These are phyloP conservation scores for Agastache rugosa DNA, from an alignment of 257 asterid species.

Conservation along the genomic window DNA sequence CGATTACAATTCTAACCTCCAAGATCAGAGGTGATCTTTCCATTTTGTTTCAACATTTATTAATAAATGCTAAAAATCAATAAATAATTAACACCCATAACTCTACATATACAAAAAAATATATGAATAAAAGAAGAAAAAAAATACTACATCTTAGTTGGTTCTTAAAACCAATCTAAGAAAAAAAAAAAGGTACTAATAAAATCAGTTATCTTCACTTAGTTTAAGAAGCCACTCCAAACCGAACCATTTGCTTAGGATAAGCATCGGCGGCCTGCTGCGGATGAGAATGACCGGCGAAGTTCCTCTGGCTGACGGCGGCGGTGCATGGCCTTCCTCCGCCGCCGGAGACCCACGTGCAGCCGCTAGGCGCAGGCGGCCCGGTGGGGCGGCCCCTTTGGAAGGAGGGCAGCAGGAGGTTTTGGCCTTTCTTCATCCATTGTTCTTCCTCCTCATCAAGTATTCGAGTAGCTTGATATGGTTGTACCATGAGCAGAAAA, in stretches of 20 bases:
- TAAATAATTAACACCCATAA: not conserved
- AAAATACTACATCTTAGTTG: not conserved
- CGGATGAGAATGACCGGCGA: slow-evolving; percentile 39
- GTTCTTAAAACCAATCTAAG: slow-evolving; percentile 22
- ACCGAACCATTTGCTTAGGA: slow-evolving; percentile 42
- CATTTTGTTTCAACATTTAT: not conserved
- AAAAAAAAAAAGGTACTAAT: not conserved
- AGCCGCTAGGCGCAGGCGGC: slow-evolving; percentile 48
- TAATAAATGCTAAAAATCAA: not conserved
- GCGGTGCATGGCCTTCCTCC: slow-evolving; percentile 47
- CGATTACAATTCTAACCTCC: not conserved
- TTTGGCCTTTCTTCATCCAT: slow-evolving; percentile 42
- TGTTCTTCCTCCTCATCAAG: slow-evolving; percentile 48
- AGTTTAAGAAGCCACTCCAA: slow-evolving; percentile 38
- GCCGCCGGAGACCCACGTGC: slow-evolving; percentile 45
- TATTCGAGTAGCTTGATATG: slow-evolving; percentile 47
- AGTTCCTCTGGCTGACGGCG: slow-evolving; percentile 49
- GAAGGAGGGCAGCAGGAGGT: slow-evolving; percentile 45
- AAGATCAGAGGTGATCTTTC: not conserved
- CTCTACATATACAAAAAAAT: not conserved
- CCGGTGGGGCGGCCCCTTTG: slow-evolving; percentile 33
- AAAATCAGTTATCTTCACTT: slow-evolving; percentile 20
- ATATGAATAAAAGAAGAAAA: slow-evolving; percentile 16
- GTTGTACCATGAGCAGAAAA: slow-evolving; percentile 28
- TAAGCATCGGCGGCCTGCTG: slow-evolving; percentile 35